Base-by-base conservation (phyloP, 208 protist genomes). In the Blastocrithidia nonstop region DNA sequence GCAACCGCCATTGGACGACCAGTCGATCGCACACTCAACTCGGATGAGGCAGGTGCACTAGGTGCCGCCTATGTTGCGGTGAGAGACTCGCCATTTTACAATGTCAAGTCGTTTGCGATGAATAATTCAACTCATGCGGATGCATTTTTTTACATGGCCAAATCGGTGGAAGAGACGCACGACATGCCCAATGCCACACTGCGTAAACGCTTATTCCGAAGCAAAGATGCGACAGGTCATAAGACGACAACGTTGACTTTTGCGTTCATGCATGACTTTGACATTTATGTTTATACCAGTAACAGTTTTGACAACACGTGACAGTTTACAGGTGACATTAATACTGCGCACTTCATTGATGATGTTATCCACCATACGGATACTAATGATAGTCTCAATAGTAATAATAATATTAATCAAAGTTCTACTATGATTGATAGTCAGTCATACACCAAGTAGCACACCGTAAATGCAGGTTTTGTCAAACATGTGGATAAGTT, bases 1-100 rank as follows among this genome's bases (percentile, higher is more conserved):
- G 78, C 72, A 13, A 33, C 31, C 8, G 43, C 66, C 2, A 45
- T 81, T 16, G 77, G 77, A 0, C 42, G 70, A 8, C 64, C 67
- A 17, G 68, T 89, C 17, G 71, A 88, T 39, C 65, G 81, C 21
- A 95, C 87, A 1, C 48, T 95, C 45, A 95, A 95, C 50, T 85
- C 85, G 60, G 87, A 95, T 43, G 87, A 95, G 55, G 71, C 82
- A 35, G 83, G 81, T 7, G 83, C 80, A 6, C 59, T 92, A 16
- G 87, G 87, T 36, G 80, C 88, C 1, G 77, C 57, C 17, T 93
- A 90, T 55, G 79, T 86, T 61, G 88, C 67, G 8, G 81, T 81
- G 32, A 66, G 70, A 23, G 48, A 92, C 3, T 82, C 78, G n/a
- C 58, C 72, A 25, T 55, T 66, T 42, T 95, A 93, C 54, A 62